These are phyloP conservation scores for Ustilago tritici DNA, from an alignment of 1,284 basidiomycete genomes.

Conservation along the genomic window DNA sequence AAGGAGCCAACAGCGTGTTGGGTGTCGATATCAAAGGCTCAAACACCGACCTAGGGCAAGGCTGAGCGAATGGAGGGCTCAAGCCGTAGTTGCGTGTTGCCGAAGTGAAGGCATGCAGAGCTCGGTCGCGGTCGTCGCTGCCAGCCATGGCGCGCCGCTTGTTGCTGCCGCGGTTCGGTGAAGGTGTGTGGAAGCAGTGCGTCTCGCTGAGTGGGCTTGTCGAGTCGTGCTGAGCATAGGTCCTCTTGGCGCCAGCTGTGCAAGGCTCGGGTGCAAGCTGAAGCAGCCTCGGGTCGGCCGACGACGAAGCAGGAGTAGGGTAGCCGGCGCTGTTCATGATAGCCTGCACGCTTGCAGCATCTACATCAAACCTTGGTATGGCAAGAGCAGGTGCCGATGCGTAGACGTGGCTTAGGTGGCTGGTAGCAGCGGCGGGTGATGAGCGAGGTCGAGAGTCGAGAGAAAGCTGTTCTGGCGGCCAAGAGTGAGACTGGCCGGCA, in stretches of 20 bases:
- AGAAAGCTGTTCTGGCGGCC: constrained; percentile 40
- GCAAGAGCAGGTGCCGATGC: constrained; percentile 22
- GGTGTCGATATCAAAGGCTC: constrained; percentile 54
- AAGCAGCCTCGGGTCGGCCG: constrained; percentile 26
- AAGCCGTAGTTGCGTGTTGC: constrained; percentile 33
- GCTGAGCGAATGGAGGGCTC: constrained; percentile 49
- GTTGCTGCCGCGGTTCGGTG: constrained; percentile 29
- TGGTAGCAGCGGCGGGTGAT: constrained; percentile 32
- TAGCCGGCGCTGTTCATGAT: constrained; percentile 41
- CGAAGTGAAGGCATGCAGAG: constrained; percentile 27
- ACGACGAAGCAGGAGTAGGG: constrained; percentile 31
- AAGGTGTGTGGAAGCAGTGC: constrained; percentile 38
- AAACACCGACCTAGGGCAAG: constrained; percentile 46
- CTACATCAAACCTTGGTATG: constrained; percentile 31
- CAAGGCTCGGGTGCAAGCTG: constrained; percentile 13
- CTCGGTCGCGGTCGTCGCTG: constrained; percentile 24
- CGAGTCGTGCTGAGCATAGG: constrained; percentile 31
- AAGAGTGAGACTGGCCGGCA: constrained; percentile 35
- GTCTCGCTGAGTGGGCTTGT: constrained; percentile 36
- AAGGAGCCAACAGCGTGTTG: constrained; percentile 53
- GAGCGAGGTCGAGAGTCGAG: constrained; percentile 36
- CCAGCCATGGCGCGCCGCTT: constrained; percentile 36
- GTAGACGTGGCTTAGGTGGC: constrained; percentile 47
- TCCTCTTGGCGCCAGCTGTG: constrained; percentile 30
- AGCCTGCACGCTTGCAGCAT: constrained; percentile 23